Conservation (phyloP, 2,329 filamentous ascomycete genomes). For the Cytospora piceicola region DNA sequence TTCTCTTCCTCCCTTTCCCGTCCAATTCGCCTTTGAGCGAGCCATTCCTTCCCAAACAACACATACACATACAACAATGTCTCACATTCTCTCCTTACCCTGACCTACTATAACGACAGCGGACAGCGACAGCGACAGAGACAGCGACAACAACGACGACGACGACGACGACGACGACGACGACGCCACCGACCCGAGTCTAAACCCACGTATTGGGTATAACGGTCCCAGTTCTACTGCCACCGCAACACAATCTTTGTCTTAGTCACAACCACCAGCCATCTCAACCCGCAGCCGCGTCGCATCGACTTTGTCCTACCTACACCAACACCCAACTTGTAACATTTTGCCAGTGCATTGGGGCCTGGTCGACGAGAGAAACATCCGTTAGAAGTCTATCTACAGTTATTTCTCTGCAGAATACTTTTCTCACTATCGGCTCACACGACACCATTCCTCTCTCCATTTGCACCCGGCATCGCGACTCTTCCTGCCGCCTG, state of each 20-base stretch:
- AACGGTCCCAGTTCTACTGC: not conserved
- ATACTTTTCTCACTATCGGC: not conserved
- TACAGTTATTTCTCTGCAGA: conserved; percentile 8
- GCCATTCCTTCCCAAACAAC: conserved; percentile 1
- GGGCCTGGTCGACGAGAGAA: not conserved
- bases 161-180: not conserved
- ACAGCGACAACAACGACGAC: not conserved
- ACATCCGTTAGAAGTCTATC: not conserved
- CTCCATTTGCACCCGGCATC: conserved; percentile 21
- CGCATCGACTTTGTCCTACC: conserved; percentile 9
- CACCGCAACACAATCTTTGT: conserved; percentile 16
- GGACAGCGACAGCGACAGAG: not conserved
- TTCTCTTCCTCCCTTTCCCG: not conserved
- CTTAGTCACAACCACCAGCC: conserved; percentile 2
- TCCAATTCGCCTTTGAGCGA: not conserved
- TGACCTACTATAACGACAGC: not conserved
- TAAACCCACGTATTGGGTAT: not conserved
- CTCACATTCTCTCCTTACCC: not conserved
- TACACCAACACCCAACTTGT: not conserved
- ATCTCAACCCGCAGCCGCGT: not conserved
- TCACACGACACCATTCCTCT: conserved; percentile 6
- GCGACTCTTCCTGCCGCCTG: conserved; percentile 32
- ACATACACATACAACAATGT: not conserved
- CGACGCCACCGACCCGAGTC: not conserved
- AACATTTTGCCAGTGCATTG: not conserved